Conservation (phyloP, 805 yeast genomes). For the Ogataea allantospora region DNA sequence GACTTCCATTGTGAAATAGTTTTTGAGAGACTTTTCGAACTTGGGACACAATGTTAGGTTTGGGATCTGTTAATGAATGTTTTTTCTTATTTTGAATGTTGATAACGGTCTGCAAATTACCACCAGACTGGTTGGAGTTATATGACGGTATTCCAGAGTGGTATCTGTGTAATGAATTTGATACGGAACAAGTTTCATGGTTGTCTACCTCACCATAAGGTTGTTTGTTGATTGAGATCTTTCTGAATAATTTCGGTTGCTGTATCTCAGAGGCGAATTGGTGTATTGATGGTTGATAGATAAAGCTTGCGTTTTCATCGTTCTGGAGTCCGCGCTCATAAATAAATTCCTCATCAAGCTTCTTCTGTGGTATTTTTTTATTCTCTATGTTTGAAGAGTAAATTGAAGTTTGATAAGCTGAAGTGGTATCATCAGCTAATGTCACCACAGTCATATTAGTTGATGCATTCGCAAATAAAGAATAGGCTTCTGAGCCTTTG, state of each 20-base stretch:
- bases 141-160: neutral
- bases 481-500: conserved; percentile 6
- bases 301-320: conserved; percentile 18
- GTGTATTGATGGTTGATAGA: neutral
- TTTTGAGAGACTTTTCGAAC: conserved; percentile 31
- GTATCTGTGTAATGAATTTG: conserved; percentile 10
- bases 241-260: conserved; percentile 15
- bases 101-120: neutral
- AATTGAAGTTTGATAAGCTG: conserved; percentile 27
- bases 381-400: conserved; percentile 21
- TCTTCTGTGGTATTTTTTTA: conserved; percentile 4
- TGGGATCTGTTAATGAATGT: conserved; percentile 1
- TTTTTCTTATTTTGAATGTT: conserved; percentile 3
- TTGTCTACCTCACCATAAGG: conserved; percentile 22
- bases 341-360: conserved; percentile 31
- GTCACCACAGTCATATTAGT: conserved; percentile 10
- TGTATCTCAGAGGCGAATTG: neutral
- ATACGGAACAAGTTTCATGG: conserved; percentile 19
- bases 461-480: conserved; percentile 12
- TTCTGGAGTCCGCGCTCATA: conserved; percentile 12
- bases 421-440: conserved; percentile 20
- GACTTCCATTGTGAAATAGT: conserved; percentile 18
- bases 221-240: conserved; percentile 13
- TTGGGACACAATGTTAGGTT: conserved; percentile 24
- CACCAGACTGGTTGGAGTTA: neutral